phyloP scores from a whole-genome alignment of 495 filamentous ascomycete species.

The Oleoguttula mirabilis region DNA sequence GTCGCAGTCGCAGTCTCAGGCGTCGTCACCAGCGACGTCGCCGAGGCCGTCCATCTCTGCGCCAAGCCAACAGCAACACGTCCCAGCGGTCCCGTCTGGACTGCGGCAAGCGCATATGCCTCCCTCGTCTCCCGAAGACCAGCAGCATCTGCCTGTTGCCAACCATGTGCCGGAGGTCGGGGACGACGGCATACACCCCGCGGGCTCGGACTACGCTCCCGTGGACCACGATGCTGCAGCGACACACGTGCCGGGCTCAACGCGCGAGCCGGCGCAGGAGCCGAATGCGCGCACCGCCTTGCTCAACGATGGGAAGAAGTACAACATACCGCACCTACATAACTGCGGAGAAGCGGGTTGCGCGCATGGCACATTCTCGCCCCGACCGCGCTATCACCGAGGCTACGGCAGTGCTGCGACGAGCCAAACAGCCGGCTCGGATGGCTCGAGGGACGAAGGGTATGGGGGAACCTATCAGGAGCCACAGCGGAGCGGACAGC shows the following conservation, averaged over 20 bases:
- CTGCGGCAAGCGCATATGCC: slow-evolving; percentile 12
- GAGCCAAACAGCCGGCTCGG: slow-evolving; percentile 7
- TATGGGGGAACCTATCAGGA: slow-evolving; percentile 4
- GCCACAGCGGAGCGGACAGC: neutral
- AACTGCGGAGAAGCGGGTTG: slow-evolving; percentile 36
- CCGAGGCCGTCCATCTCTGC: slow-evolving; percentile 7
- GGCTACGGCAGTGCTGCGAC: slow-evolving; percentile 34
- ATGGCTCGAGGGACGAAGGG: slow-evolving; percentile 23
- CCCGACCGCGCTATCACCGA: slow-evolving; percentile 41
- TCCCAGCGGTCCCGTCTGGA: slow-evolving; percentile 4
- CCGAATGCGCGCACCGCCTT: slow-evolving; percentile 19
- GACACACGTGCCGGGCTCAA: slow-evolving; percentile 3
- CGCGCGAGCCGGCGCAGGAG: slow-evolving; percentile 8
- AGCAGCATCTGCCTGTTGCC: neutral
- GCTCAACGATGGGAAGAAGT: slow-evolving; percentile 23
- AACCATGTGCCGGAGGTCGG: neutral
- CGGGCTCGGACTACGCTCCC: neutral
- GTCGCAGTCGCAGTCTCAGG: neutral
- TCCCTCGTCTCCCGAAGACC: slow-evolving; percentile 12
- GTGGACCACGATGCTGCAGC: neutral
- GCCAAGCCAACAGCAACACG: slow-evolving; percentile 4
- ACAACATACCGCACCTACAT: slow-evolving; percentile 19
- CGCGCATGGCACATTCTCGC: slow-evolving; percentile 72
- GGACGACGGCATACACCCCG: slow-evolving; percentile 5
- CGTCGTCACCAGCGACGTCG: neutral